Base-by-base conservation (phyloP, 345 rosid genomes). In the Mallotus nudiflorus region DNA sequence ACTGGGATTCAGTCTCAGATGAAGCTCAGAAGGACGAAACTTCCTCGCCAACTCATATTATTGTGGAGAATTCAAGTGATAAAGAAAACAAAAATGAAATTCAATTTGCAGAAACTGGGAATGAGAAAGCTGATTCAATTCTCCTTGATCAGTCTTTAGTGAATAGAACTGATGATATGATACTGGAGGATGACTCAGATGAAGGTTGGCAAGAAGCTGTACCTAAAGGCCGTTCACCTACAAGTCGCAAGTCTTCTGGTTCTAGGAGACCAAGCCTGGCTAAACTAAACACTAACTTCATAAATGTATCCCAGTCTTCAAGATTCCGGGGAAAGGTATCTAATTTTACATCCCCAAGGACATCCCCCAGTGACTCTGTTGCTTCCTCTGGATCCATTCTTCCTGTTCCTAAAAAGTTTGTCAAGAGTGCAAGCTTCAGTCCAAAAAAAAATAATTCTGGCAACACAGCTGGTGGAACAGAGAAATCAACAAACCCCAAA, bases 201-300 rank as follows among this genome's bases (percentile, higher is more conserved):
- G 97, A 95, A 85, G 99, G 99, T 74, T 95, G 99, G 99, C 97
- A 95, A 83, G 97, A 95, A 89, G 97, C 99, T 75, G 92, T 89
- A 62, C 91, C 96, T 3, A 95, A 89, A 85, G 80, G 91, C 25
- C 97, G 97, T 49, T 81, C 88, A 70, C 95, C 85, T 56, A 68
- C 92, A 57, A 80, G 80, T 77, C 92, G 96, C 69, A 89, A 87
- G 77, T 77, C 82, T 69, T 81, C 87, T 67, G 75, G 83, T 78
- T 83, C 88, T 64, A 87, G 82, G 77, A 90, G 93, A 69, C 96
- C 95, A 49, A 90, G 88, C 77, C 82, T 95, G 28, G 96, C 91
- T 42, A 95, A 92, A 82, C 82, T 95, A 55, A 92, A 89, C 71
- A 95, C 99, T 16, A 92, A 87, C 86, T 95, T 91, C 67, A 82